Percentiles rank a stretch among this genome's conserved stretches.
Evolutionary conservation across 2,329 filamentous ascomycete genomes (phyloP).

Genomic region (Gnomoniopsis sp.): DNA sequence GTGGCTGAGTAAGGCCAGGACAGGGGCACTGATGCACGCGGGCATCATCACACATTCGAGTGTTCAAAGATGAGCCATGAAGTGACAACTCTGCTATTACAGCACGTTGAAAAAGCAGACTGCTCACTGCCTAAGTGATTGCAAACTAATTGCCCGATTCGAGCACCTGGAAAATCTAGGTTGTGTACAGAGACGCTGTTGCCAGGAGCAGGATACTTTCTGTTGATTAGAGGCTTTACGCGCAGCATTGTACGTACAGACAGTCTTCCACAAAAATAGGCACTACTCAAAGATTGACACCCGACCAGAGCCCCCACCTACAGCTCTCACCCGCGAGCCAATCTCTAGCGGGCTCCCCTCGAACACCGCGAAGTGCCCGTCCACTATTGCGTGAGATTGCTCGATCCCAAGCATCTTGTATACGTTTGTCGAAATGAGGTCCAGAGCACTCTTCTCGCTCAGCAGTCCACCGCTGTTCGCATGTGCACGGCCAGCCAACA

Average conservation of each 20-base stretch:
- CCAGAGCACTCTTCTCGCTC: constrained; percentile 51
- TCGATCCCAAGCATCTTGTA: constrained; percentile 54
- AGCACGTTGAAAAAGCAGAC: no score
- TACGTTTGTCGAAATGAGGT: constrained; percentile 54
- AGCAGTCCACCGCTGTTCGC: constrained; percentile 55
- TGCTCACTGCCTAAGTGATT: no score
- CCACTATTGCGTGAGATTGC: constrained; percentile 24
- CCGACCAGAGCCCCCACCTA: constrained; percentile 41
- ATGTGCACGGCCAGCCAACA: constrained; percentile 58
- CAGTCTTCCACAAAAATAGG: neutral
- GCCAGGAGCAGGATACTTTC: no score
- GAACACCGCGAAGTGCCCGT: constrained; percentile 56
- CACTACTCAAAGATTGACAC: constrained; percentile 31
- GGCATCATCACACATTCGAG: no score
- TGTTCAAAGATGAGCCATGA: no score
- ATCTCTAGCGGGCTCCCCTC: constrained; percentile 63
- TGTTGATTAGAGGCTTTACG: no score
- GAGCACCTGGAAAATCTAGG: no score
- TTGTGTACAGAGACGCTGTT: no score
- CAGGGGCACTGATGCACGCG: no score
- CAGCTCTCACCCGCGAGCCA: constrained; percentile 51
- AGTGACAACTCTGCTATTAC: no score
- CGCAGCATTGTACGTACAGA: neutral
- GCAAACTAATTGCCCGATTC: no score
- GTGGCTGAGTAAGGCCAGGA: no score